These are phyloP conservation scores for Platanthera guangdongensis DNA, from an alignment of 106 monocot species.

Conservation along the genomic window DNA sequence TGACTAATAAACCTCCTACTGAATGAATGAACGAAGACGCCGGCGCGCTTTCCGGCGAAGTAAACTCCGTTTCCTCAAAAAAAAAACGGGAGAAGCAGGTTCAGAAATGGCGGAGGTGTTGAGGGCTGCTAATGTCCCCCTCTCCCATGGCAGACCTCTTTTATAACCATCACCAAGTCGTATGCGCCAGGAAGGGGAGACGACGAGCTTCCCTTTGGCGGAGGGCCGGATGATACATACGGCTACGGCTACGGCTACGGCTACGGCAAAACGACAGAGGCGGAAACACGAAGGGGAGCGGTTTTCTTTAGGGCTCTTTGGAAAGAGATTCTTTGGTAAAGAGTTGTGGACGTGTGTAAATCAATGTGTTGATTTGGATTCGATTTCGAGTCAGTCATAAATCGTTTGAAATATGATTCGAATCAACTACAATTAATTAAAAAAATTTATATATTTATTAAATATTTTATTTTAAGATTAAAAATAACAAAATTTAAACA, in stretches of 20 bases:
- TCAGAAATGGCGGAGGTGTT: not conserved
- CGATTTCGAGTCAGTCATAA: too few relatives aligned
- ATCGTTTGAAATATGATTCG: too few relatives aligned
- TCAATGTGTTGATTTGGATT: too few relatives aligned
- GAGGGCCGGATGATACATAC: not conserved
- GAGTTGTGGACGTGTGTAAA: too few relatives aligned
- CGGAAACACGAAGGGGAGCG: not conserved
- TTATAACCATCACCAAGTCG: not conserved
- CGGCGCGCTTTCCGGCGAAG: not conserved
- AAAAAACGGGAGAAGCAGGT: not conserved
- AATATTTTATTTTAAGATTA: too few relatives aligned
- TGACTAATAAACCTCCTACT: not conserved
- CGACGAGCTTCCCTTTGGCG: not conserved
- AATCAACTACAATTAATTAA: too few relatives aligned
- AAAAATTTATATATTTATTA: too few relatives aligned
- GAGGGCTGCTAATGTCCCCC: not conserved
- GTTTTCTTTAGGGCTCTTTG: slow-evolving; percentile 9
- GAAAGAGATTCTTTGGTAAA: too few relatives aligned
- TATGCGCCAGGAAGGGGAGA: not conserved
- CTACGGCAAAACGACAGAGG: slow-evolving; percentile 5
- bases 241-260: not conserved
- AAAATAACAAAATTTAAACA: too few relatives aligned
- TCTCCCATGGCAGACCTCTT: not conserved
- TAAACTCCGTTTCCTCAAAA: not conserved
- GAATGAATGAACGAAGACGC: not conserved